These are phyloP conservation scores for Williopsis jadinii DNA, from an alignment of 1,139 yeast species.

Conservation along the genomic window DNA sequence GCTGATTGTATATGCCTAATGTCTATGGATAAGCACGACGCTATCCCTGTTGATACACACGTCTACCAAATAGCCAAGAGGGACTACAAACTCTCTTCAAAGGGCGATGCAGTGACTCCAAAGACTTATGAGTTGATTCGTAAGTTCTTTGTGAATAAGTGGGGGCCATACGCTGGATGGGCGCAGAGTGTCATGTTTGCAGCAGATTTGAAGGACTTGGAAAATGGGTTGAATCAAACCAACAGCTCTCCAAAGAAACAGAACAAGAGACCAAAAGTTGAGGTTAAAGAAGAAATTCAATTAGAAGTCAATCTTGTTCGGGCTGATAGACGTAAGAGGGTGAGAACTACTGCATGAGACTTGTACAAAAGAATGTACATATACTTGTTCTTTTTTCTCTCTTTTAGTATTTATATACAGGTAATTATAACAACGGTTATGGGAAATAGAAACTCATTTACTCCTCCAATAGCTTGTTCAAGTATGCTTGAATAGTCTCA, in stretches of 20 bases:
- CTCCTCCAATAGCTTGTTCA: constrained; percentile 12
- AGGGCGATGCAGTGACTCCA: constrained; percentile 24
- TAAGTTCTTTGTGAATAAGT: constrained; percentile 51
- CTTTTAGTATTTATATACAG: neutral
- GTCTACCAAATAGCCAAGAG: constrained; percentile 88
- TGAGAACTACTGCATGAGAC: constrained; percentile 10
- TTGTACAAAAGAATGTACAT: neutral
- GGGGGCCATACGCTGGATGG: constrained; percentile 98
- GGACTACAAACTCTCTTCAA: constrained; percentile 60
- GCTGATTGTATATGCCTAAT: constrained; percentile 93
- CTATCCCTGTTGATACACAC: constrained; percentile 95
- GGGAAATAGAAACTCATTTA: constrained; percentile 1
- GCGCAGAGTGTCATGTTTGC: constrained; percentile 91
- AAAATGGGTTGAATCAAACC: constrained; percentile 46
- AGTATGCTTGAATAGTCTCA: constrained; percentile 24
- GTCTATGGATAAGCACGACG: constrained; percentile 80
- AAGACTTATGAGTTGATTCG: constrained; percentile 56
- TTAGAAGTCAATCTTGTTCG: neutral
- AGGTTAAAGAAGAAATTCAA: constrained; percentile 10
- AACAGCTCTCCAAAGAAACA: neutral
- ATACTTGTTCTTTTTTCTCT: neutral
- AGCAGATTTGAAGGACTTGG: constrained; percentile 63
- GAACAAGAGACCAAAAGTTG: constrained; percentile 7
- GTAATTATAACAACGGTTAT: too few species aligned
- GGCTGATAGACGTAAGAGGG: constrained; percentile 25